These are phyloP conservation scores for Suillus alpinus DNA, from an alignment of 768 basidiomycete genomes.

Conservation along the genomic window DNA sequence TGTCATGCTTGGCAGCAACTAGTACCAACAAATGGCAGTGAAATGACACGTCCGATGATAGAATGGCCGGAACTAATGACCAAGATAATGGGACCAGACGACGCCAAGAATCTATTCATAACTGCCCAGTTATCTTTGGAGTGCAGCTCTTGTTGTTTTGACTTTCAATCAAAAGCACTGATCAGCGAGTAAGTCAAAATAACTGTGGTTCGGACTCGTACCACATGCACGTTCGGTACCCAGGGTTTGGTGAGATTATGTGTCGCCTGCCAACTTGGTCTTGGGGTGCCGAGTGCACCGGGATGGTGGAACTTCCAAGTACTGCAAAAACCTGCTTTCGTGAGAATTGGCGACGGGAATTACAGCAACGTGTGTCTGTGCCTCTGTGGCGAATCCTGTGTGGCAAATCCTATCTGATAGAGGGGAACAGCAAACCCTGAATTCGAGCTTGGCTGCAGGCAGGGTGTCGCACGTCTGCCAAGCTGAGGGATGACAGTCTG, in stretches of 20 bases:
- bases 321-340: not conserved
- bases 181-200: not conserved
- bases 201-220: not conserved
- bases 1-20: not conserved
- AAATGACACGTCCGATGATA: not conserved
- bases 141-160: not conserved
- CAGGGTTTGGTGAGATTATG: not conserved
- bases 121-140: not conserved
- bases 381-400: not conserved
- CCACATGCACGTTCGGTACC: not conserved
- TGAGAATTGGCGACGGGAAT: not conserved
- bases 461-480: not conserved
- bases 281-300: not conserved
- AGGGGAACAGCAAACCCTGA: not conserved
- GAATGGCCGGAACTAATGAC: not conserved
- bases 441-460: not conserved
- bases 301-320: not conserved
- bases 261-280: not conserved
- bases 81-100: not conserved
- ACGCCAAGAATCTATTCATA: not conserved
- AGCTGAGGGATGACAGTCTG: no score
- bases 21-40: not conserved
- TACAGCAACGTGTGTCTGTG: not conserved
- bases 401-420: not conserved
- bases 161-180: not conserved